Conservation (phyloP, 2,329 filamentous ascomycete genomes). For the Annulohypoxylon truncatum region DNA sequence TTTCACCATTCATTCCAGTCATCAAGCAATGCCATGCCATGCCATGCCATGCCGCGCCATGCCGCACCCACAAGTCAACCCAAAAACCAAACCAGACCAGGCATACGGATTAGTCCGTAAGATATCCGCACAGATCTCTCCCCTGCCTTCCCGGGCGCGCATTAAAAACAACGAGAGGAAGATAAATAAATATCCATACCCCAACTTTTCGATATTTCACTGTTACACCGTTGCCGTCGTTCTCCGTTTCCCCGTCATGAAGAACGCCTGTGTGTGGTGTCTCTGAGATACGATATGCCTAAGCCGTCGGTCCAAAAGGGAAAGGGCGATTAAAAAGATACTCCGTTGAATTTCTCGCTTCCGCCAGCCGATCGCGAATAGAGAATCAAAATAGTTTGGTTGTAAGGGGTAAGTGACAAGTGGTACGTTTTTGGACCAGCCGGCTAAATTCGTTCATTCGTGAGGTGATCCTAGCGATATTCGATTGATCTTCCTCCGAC, state of each 20-base stretch:
- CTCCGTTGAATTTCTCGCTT: conserved; percentile 4
- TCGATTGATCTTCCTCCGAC: not conserved
- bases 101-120: not conserved
- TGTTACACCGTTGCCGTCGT: not conserved
- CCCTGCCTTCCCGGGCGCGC: not conserved
- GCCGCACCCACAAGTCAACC: not conserved
- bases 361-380: not conserved
- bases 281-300: conserved; percentile 31
- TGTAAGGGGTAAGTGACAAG: not conserved
- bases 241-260: conserved; percentile 18
- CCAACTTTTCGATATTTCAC: not conserved
- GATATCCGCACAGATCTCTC: not conserved
- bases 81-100: not conserved
- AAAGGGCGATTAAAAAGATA: not conserved
- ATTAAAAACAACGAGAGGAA: conserved; percentile 1
- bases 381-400: not conserved
- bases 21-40: not conserved
- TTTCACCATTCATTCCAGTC: not conserved
- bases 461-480: not conserved
- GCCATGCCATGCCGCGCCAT: not conserved
- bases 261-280: conserved; percentile 30
- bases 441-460: not conserved
- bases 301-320: conserved; percentile 3
- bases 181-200: conserved; percentile 1
- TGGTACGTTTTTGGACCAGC: not conserved